Evolutionary conservation across 2,329 filamentous ascomycete species (phyloP).

Genomic region (Microsporum ferrugineum): DNA sequence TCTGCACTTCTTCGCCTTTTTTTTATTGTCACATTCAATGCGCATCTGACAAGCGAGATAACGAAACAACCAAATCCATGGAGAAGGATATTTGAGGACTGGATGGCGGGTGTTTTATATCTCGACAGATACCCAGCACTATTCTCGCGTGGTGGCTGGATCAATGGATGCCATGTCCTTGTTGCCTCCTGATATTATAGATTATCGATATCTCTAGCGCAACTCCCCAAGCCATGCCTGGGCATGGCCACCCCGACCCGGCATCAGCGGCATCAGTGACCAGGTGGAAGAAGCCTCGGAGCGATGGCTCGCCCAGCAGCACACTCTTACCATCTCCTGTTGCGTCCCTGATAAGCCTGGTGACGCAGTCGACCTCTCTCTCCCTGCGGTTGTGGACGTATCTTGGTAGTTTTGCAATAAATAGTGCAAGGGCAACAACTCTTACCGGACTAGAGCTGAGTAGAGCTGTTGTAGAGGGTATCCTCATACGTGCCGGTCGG

Average conservation of each 20-base stretch:
- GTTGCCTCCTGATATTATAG: neutral
- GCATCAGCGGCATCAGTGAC: neutral
- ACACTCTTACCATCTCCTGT: constrained; percentile 35
- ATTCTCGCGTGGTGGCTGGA: neutral
- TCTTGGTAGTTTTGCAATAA: constrained; percentile 34
- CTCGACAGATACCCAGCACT: neutral
- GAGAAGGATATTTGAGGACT: neutral
- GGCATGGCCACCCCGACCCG: neutral
- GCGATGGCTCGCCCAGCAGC: constrained; percentile 2
- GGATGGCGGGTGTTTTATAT: neutral
- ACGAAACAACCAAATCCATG: neutral
- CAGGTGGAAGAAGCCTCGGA: neutral
- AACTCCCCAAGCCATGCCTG: neutral
- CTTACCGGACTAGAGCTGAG: constrained; percentile 36
- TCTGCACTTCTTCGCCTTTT: neutral
- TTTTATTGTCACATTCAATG: neutral
- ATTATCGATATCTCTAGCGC: neutral
- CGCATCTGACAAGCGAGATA: neutral
- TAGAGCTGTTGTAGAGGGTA: constrained; percentile 35
- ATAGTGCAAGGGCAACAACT: constrained; percentile 34
- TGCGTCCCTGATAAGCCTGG: constrained; percentile 34
- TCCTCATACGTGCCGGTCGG: constrained; percentile 34
- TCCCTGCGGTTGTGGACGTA: constrained; percentile 35
- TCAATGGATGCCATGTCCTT: neutral
- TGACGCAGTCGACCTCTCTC: constrained; percentile 37